These are phyloP conservation scores for Cryomyces antarcticus DNA, from an alignment of 495 filamentous ascomycete genomes.

Conservation along the genomic window DNA sequence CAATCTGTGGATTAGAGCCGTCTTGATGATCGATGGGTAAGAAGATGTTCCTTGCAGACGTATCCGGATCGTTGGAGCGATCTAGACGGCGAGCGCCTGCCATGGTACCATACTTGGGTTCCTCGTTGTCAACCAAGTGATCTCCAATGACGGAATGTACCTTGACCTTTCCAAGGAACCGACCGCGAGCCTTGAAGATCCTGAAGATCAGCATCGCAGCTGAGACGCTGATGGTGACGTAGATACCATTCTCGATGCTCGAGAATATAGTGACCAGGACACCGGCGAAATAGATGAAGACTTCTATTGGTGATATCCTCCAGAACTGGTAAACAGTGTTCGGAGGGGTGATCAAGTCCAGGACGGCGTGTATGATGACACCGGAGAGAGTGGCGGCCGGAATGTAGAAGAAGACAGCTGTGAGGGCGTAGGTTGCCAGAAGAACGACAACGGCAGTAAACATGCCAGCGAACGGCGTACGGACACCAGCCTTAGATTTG, in stretches of 20 bases:
- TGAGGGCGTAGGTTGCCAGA: slow-evolving; percentile 82
- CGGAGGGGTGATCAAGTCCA: slow-evolving; percentile 83
- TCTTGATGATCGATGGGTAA: slow-evolving; percentile 76
- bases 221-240: slow-evolving; percentile 59
- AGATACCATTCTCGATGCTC: slow-evolving; percentile 82
- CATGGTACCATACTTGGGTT: slow-evolving; percentile 9
- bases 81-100: background rate
- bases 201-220: slow-evolving; percentile 68
- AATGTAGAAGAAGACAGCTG: slow-evolving; percentile 90
- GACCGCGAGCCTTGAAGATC: slow-evolving; percentile 62
- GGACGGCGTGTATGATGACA: slow-evolving; percentile 95
- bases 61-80: slow-evolving; percentile 13
- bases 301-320: slow-evolving; percentile 76
- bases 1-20: slow-evolving; percentile 74
- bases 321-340: slow-evolving; percentile 94
- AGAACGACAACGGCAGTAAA: slow-evolving; percentile 81
- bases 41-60: slow-evolving; percentile 50
- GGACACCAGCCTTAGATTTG: slow-evolving; percentile 92
- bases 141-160: slow-evolving; percentile 82
- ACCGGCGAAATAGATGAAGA: slow-evolving; percentile 83
- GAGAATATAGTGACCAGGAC: slow-evolving; percentile 80
- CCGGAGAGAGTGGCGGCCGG: slow-evolving; percentile 68
- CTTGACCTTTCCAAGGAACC: slow-evolving; percentile 75
- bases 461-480: slow-evolving; percentile 78
- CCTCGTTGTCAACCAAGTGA: slow-evolving; percentile 44